Evolutionary conservation across 2,329 filamentous ascomycete species (phyloP).

Genomic region (Alternaria sp.): DNA sequence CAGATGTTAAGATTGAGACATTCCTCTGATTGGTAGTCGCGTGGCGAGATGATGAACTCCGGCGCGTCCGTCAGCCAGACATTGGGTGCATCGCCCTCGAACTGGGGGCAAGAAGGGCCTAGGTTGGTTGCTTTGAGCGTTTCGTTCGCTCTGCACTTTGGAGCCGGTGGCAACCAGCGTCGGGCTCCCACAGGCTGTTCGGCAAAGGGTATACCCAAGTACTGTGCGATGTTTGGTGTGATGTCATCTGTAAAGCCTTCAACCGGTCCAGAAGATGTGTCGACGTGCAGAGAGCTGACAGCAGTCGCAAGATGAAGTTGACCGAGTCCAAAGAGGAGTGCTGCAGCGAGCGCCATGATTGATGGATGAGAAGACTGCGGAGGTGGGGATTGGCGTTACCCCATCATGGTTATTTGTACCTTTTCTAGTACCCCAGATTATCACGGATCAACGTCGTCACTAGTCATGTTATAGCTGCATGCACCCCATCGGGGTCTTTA

Average conservation of each 20-base stretch:
- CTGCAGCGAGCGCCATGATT: conserved; percentile 2
- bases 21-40: conserved; percentile 48
- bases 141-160: conserved; percentile 21
- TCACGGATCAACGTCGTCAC: not conserved
- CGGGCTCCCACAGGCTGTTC: conserved; percentile 41
- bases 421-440: not conserved
- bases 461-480: not conserved
- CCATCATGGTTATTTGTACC: not conserved
- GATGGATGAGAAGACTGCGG: not conserved
- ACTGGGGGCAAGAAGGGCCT: conserved; percentile 39
- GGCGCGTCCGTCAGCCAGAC: conserved; percentile 35
- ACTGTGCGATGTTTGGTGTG: conserved; percentile 48
- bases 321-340: conserved; percentile 2
- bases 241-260: conserved; percentile 43
- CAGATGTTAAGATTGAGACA: conserved; percentile 58
- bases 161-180: conserved; percentile 43
- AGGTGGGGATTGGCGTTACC: not conserved
- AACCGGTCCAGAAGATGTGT: conserved; percentile 38
- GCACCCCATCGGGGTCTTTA: not conserved
- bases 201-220: conserved; percentile 49
- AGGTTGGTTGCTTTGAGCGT: conserved; percentile 37
- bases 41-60: conserved; percentile 28
- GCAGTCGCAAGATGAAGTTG: conserved; percentile 17
- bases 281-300: conserved; percentile 23
- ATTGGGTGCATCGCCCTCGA: conserved; percentile 21